Base-by-base conservation (phyloP, 75 land plant species). In the Sequoia sempervirens region DNA sequence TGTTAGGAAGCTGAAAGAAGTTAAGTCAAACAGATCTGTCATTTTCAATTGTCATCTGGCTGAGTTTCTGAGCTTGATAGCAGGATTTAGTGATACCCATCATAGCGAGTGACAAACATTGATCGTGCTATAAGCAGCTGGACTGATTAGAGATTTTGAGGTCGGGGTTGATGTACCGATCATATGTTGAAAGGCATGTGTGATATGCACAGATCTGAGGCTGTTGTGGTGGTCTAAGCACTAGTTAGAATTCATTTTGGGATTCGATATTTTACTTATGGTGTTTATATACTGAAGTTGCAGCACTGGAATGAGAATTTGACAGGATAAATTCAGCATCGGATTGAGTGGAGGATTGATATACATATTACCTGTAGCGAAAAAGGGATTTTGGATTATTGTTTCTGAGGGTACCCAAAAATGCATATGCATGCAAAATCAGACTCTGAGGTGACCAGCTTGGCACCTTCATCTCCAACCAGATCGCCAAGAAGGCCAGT, bases 401-500 rank as follows among this genome's bases (percentile, higher is more conserved):
- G 36, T 70, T 70, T 70, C 15, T 70, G 73, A 30, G 73, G 32
- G 12, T 70, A 28, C 13, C 36, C 73, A 32, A 78, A 43, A 78
- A 38, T 75, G 28, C 43, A 84, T 81, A 90, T 92, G 95, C 95
- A 94, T 84, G 91, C 96, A 28, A 93, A 93, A 82, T 88, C 93
- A 37, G 93, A 92, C 47, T 92, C 93, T 17, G 93, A 93, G 80
- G 92, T 83, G 85, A 90, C 91, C n/a, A 92, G 95, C 88, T 66
- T 84, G 58, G 89, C 87, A 12, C 83, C 87, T 56, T 89, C 92
- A 41, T 90, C 92, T 36, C 93, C 91, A 68, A 80, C 87, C 18
- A 50, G 88, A 53, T 90, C 93, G 9, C 91, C 93, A 2, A 80
- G 83, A 69, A 87, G 92, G 41, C 90, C 89, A 32, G 88, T 88